Evolutionary conservation across 2,329 filamentous ascomycete species (phyloP).

Genomic region (Magnaporthiopsis incrustans): DNA sequence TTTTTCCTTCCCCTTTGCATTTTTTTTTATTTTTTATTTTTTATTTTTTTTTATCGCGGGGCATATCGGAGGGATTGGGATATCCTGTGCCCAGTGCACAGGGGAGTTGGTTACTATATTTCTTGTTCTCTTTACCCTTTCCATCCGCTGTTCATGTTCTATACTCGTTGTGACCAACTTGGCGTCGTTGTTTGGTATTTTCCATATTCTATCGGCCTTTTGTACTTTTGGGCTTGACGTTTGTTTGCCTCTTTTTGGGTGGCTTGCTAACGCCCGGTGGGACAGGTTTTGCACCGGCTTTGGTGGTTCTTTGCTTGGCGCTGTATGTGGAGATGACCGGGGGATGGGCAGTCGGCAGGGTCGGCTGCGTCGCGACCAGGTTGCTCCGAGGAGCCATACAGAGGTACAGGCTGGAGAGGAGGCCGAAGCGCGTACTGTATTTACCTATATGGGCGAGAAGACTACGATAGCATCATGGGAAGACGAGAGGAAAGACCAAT

Average conservation of each 20-base stretch:
- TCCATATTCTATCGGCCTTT: not conserved
- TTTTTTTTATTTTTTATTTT: not conserved
- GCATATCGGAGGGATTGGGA: slow-evolving; percentile 1
- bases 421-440: not conserved
- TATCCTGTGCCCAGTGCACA: not conserved
- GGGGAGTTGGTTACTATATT: not conserved
- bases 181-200: too few species aligned
- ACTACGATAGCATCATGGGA: not conserved
- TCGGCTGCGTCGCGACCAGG: not conserved
- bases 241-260: not conserved
- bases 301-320: not conserved
- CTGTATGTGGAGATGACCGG: not conserved
- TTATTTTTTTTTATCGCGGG: not conserved
- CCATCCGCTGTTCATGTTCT: not conserved
- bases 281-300: not conserved
- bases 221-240: not conserved
- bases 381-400: not conserved
- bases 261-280: not conserved
- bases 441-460: not conserved
- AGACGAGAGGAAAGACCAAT: not conserved
- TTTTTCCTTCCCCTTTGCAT: slow-evolving; percentile 2
- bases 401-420: too few species aligned
- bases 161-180: not conserved
- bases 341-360: too few species aligned
- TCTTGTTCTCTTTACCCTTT: too few species aligned